Conservation (phyloP, 371 early-diverging fungal genomes). For the Vairimorpha necatrix region DNA sequence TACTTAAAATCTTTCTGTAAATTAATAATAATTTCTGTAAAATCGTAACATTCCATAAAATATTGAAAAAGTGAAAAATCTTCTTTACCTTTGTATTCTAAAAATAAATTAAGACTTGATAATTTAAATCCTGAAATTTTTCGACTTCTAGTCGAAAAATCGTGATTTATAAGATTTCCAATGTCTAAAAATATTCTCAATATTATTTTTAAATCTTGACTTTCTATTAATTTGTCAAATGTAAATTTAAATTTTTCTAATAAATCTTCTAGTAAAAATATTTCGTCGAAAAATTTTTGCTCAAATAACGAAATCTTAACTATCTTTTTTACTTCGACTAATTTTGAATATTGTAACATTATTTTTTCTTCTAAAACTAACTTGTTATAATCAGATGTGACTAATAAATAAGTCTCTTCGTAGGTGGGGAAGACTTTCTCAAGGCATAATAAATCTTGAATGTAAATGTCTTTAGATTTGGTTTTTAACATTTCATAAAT, state of each 20-base stretch:
- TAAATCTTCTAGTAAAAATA: slow-evolving; percentile 4
- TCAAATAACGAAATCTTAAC: slow-evolving; percentile 49
- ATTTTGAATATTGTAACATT: slow-evolving; percentile 32
- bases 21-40: not conserved
- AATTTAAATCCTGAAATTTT: slow-evolving; percentile 46
- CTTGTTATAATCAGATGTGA: not conserved
- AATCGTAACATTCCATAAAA: slow-evolving; percentile 25
- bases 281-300: slow-evolving; percentile 49
- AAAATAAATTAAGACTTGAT: slow-evolving; percentile 36
- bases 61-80: slow-evolving; percentile 32
- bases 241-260: slow-evolving; percentile 13
- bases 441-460: slow-evolving; percentile 42
- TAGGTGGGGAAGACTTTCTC: slow-evolving; percentile 29
- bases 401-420: slow-evolving; percentile 31
- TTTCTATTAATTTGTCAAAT: slow-evolving; percentile 28
- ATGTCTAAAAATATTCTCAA: slow-evolving; percentile 47
- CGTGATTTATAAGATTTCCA: slow-evolving; percentile 50
- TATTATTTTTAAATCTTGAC: slow-evolving; percentile 33
- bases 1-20: slow-evolving; percentile 23
- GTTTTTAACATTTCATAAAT: slow-evolving; percentile 21
- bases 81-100: slow-evolving; percentile 38
- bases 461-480: slow-evolving; percentile 17
- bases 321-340: slow-evolving; percentile 21
- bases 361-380: slow-evolving; percentile 30
- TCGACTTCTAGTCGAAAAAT: slow-evolving; percentile 29